Percentiles rank a stretch among this genome's conserved stretches.
These are phyloP conservation scores for Eutrema yunnanense DNA, from an alignment of 345 rosid species.

Conservation along the genomic window DNA sequence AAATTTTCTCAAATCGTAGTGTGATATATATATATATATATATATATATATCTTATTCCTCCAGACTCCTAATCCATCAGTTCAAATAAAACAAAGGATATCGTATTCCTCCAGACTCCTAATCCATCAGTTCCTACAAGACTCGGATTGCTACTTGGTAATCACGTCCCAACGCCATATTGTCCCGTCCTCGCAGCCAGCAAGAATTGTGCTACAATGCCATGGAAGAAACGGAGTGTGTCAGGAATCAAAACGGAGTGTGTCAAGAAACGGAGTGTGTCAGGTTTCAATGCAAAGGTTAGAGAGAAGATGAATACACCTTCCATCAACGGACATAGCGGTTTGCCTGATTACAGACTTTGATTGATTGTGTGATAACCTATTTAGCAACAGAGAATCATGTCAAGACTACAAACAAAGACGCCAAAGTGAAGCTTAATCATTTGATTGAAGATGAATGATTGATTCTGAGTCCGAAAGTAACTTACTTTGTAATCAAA, in stretches of 20 bases:
- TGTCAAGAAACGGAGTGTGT: neutral
- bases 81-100: neutral
- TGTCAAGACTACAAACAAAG: slow-evolving; percentile 13
- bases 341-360: slow-evolving; percentile 88
- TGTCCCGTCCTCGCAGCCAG: slow-evolving; percentile 91
- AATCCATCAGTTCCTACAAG: slow-evolving; percentile 1
- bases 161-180: slow-evolving; percentile 92
- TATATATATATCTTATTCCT: neutral
- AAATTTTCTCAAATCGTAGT: neutral
- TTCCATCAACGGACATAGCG: slow-evolving; percentile 91
- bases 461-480: neutral
- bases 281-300: neutral
- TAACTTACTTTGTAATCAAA: slow-evolving; percentile 63
- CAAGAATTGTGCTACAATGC: slow-evolving; percentile 73
- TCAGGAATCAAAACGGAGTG: neutral
- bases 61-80: neutral
- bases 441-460: neutral
- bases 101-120: slow-evolving; percentile 1
- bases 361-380: slow-evolving; percentile 74
- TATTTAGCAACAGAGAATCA: slow-evolving; percentile 25
- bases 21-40: neutral
- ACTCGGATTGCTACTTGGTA: slow-evolving; percentile 20
- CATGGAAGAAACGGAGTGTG: neutral
- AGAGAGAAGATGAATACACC: slow-evolving; percentile 35
- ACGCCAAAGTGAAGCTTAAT: neutral